Conservation (phyloP, 169 alveolate species). For the Plasmodium reichenowi region DNA sequence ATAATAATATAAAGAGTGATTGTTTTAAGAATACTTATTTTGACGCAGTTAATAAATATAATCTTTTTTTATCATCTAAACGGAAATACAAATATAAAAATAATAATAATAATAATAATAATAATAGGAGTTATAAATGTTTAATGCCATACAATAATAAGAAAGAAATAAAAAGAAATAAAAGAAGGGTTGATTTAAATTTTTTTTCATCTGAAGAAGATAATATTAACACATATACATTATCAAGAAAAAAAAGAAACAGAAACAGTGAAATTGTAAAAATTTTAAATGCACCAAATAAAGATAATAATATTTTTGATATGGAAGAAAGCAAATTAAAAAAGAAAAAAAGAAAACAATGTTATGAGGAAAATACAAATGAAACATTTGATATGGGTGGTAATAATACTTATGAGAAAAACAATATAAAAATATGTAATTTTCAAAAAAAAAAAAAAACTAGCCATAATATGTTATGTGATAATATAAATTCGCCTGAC, state of each 20-base stretch:
- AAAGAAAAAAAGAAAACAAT: neutral
- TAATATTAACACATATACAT: neutral
- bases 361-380: neutral
- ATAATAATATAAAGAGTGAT: conserved; percentile 18
- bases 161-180: neutral
- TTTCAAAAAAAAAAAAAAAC: neutral
- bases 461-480: neutral
- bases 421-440: neutral
- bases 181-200: neutral
- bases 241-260: neutral
- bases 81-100: neutral
- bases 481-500: neutral
- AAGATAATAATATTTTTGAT: neutral
- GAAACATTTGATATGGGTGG: neutral
- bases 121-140: neutral
- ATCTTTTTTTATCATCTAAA: neutral
- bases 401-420: neutral
- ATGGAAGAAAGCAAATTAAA: neutral
- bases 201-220: no score
- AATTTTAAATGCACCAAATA: neutral
- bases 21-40: conserved; percentile 14
- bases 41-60: conserved; percentile 9
- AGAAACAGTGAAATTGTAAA: neutral
- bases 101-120: neutral
- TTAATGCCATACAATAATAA: neutral